Base-by-base conservation (phyloP, 495 filamentous ascomycete species). In the Tuber calosporum region DNA sequence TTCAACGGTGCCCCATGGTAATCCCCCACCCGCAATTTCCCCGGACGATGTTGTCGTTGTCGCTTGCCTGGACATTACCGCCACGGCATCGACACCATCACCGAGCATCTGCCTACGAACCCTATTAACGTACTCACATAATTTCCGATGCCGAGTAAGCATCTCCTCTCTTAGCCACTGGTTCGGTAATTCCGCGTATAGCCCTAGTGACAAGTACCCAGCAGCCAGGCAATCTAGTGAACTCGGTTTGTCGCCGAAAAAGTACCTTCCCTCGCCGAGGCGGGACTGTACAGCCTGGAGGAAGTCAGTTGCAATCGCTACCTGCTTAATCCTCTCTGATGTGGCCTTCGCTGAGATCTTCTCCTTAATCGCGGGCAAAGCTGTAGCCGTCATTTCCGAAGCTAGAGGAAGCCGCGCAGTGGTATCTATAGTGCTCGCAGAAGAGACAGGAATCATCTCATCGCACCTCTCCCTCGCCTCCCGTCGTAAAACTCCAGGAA, bases 201-300 rank as follows among this genome's bases (percentile, higher is more conserved):
- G 83, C 82, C 91, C 90, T 62, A 97, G 82, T 11, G 88, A 86
- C 62, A 97, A 83, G 82, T 94, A 97, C 34, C 88, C 95, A 73
- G 91, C 85, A 1, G 87, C 89, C 38, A 96, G 78, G 80, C 91
- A 96, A 82, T 96, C 90, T n/a, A 93, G 82, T 68, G 85, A 89
- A n/a, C 87, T 86, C 6, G 88, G 85, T 4, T 80, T 79, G 20
- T 83, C 82, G 9, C 83, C 83, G 1, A 93, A 83, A 26, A 91
- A 81, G 77, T 85, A 89, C 19, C 75, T 69, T 48, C 69, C 70
- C n/a, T 82, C 74, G 11, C 84, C 86, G 7, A 93, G 85, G 68
- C 92, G 86, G 37, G 87, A 85, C 53, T 87, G 85, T 34, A 97
- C 78, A 0, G 93, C 90, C 62, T 86, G 86, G 58, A 93, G 88